These are phyloP conservation scores for Sophora flavescens DNA, from an alignment of 306 rosid genomes.

Conservation along the genomic window DNA sequence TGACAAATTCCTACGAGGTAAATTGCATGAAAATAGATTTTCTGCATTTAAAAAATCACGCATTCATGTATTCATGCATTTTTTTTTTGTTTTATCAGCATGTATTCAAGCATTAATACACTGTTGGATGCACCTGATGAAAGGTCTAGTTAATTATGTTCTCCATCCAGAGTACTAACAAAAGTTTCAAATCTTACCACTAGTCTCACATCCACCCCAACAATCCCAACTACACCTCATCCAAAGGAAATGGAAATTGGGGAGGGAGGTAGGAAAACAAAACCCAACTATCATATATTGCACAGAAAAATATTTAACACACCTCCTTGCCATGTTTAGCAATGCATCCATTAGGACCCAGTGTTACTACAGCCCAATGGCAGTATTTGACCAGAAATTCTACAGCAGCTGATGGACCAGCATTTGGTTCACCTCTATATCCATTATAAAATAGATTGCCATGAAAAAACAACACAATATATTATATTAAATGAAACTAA, in stretches of 20 bases:
- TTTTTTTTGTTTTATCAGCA: too few relatives aligned
- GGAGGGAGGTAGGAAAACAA: neutral
- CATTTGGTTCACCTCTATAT: slow-evolving; percentile 60
- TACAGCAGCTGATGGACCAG: slow-evolving; percentile 62
- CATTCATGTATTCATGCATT: too few relatives aligned
- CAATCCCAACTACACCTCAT: neutral
- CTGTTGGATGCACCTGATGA: too few relatives aligned
- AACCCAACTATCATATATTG: neutral
- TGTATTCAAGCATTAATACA: too few relatives aligned
- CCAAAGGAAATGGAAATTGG: neutral
- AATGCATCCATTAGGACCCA: slow-evolving; percentile 82
- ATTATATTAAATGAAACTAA: neutral
- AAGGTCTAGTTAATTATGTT: neutral
- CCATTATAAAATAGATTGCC: slow-evolving; percentile 40
- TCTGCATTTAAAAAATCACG: too few relatives aligned
- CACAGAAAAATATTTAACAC: slow-evolving; percentile 33
- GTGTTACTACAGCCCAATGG: slow-evolving; percentile 85
- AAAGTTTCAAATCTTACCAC: neutral
- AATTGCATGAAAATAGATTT: neutral
- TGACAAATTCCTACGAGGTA: neutral
- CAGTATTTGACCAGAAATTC: slow-evolving; percentile 78
- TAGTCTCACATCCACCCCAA: neutral
- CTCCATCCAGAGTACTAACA: neutral
- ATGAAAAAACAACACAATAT: neutral
- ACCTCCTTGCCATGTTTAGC: slow-evolving; percentile 88